Percentiles rank a stretch among this genome's conserved stretches.
Evolutionary conservation across 2,329 filamentous ascomycete species (phyloP).

Genomic region (Phoma sp.): DNA sequence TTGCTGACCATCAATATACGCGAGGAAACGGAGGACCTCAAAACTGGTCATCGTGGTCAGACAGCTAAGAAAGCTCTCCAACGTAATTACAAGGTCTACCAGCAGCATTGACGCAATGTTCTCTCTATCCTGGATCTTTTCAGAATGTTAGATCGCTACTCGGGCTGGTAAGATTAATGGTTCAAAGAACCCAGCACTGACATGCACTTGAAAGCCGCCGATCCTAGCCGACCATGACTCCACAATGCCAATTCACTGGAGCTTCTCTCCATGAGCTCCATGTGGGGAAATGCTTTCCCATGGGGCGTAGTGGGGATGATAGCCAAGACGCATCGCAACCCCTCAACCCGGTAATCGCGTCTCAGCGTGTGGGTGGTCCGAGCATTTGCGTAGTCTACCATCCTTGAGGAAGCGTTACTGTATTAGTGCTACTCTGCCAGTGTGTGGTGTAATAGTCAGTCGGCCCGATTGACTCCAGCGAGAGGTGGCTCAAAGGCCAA

Average conservation of each 20-base stretch:
- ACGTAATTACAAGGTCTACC: too few species aligned
- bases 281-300: slow-evolving; percentile 11
- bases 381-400: background rate
- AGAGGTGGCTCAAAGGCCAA: slow-evolving; percentile 15
- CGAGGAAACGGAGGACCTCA: too few species aligned
- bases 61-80: too few species aligned
- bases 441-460: slow-evolving; percentile 1
- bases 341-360: slow-evolving; percentile 2
- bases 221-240: background rate
- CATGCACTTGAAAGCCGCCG: background rate
- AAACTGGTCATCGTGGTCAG: too few species aligned
- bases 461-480: slow-evolving; percentile 12
- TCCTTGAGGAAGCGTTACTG: background rate
- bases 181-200: background rate
- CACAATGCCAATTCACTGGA: slow-evolving; percentile 3
- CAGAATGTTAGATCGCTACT: too few species aligned
- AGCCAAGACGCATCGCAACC: slow-evolving; percentile 3
- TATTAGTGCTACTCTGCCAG: background rate
- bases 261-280: background rate
- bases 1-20: too few species aligned
- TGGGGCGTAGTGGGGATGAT: slow-evolving; percentile 6
- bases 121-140: too few species aligned
- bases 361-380: background rate
- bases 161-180: too few species aligned
- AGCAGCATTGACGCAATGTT: too few species aligned